phyloP scores from a whole-genome alignment of 2,329 filamentous ascomycete genomes.

The Keithomyces neogunnii region DNA sequence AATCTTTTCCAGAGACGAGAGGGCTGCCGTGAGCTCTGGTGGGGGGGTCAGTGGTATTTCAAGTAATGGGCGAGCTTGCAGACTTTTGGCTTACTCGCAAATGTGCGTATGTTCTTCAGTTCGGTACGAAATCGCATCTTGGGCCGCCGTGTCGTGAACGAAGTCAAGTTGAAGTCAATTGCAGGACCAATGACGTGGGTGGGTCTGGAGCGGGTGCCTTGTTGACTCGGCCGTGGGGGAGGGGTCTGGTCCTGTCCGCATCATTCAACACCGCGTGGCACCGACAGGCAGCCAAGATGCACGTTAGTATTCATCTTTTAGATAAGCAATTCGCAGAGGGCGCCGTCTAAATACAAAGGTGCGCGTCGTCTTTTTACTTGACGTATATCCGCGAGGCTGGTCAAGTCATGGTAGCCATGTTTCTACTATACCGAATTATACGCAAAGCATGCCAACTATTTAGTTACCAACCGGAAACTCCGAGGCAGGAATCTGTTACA shows the following conservation, averaged over 20 bases:
- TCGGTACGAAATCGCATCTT: constrained; percentile 60
- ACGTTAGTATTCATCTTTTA: too few relatives aligned
- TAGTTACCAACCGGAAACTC: too few relatives aligned
- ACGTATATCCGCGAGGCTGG: too few relatives aligned
- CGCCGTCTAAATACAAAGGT: too few relatives aligned
- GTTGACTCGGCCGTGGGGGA: neutral
- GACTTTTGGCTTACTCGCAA: constrained; percentile 42
- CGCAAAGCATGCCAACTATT: too few relatives aligned
- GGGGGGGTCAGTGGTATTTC: neutral
- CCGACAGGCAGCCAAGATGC: too few relatives aligned
- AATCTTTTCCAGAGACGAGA: constrained; percentile 66
- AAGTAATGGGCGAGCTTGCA: neutral
- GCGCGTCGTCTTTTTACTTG: too few relatives aligned
- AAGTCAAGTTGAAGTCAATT: neutral
- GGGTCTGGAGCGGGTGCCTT: neutral
- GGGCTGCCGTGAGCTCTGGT: constrained; percentile 53
- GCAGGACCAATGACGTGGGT: neutral
- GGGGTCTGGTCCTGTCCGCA: neutral
- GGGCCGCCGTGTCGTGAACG: constrained; percentile 4
- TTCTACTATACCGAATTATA: too few relatives aligned
- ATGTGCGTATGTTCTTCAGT: constrained; percentile 57
- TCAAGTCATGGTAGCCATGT: too few relatives aligned
- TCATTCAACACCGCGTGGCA: too few relatives aligned
- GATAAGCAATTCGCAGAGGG: too few relatives aligned
- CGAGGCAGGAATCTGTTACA: too few relatives aligned